Evolutionary conservation across 306 rosid genomes (phyloP).

Genomic region (Elaeagnus macrophylla): DNA sequence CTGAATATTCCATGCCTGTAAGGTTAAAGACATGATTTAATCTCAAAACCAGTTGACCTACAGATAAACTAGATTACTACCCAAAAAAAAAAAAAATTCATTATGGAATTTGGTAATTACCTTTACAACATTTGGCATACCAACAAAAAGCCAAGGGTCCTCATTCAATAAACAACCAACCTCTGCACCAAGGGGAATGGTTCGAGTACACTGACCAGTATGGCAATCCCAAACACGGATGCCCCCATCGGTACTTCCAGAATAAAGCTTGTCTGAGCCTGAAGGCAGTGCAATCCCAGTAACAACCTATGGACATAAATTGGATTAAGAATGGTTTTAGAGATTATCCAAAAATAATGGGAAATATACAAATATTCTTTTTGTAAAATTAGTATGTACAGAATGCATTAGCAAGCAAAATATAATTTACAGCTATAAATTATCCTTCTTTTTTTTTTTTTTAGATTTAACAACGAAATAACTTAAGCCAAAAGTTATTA

Average conservation of each 20-base stretch:
- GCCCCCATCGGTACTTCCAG: slow-evolving; percentile 36
- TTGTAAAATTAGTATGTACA: too few species aligned
- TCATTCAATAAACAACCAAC: slow-evolving; percentile 31
- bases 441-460: too few species aligned
- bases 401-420: too few species aligned
- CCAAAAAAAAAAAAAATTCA: neutral
- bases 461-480: too few species aligned
- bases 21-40: neutral
- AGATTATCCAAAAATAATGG: neutral
- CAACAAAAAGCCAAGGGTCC: slow-evolving; percentile 44
- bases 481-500: too few species aligned
- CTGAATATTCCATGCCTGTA: slow-evolving; percentile 45
- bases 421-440: too few species aligned
- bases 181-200: slow-evolving; percentile 22
- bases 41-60: too few species aligned
- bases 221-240: slow-evolving; percentile 41
- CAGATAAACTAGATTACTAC: too few species aligned
- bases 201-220: slow-evolving; percentile 25
- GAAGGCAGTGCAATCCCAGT: slow-evolving; percentile 34
- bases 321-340: neutral
- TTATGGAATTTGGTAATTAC: slow-evolving; percentile 8
- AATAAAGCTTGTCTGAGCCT: slow-evolving; percentile 32
- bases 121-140: slow-evolving; percentile 31
- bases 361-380: neutral
- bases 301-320: slow-evolving; percentile 20